Conservation (phyloP, 2,329 filamentous ascomycete species). For the Trichoderma brevicompactum region DNA sequence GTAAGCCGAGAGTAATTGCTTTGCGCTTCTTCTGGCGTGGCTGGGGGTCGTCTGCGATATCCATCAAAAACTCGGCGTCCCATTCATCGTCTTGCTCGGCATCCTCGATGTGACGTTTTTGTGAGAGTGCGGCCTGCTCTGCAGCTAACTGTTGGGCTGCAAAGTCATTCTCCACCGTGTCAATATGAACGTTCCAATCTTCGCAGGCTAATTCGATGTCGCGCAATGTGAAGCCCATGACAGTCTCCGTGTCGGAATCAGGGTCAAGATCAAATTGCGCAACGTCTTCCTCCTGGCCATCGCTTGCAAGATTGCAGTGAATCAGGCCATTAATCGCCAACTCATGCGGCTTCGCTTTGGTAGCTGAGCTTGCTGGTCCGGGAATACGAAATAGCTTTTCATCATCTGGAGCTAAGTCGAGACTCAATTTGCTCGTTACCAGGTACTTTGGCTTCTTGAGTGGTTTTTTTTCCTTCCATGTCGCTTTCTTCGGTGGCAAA, state of each 20-base stretch:
- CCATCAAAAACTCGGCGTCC: slow-evolving; percentile 63
- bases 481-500: slow-evolving; percentile 78
- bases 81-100: slow-evolving; percentile 62
- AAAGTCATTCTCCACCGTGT: slow-evolving; percentile 50
- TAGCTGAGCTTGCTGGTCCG: slow-evolving; percentile 57
- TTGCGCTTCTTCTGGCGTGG: slow-evolving; percentile 70
- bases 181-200: slow-evolving; percentile 75
- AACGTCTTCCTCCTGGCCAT: slow-evolving; percentile 42
- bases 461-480: slow-evolving; percentile 78
- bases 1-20: slow-evolving; percentile 61
- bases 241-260: slow-evolving; percentile 63
- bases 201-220: slow-evolving; percentile 86
- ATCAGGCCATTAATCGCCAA: slow-evolving; percentile 55
- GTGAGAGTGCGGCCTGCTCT: slow-evolving; percentile 40
- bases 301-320: slow-evolving; percentile 48
- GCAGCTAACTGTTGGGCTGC: slow-evolving; percentile 40
- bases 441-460: slow-evolving; percentile 79
- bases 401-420: slow-evolving; percentile 85
- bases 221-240: slow-evolving; percentile 75
- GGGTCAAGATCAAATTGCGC: slow-evolving; percentile 54
- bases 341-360: slow-evolving; percentile 62
- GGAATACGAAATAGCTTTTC: slow-evolving; percentile 83
- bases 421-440: slow-evolving; percentile 81
- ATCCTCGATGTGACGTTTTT: slow-evolving; percentile 41
- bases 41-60: slow-evolving; percentile 51